Evolutionary conservation across 225 moss, liverwort and hornwort species (phyloP).

Genomic region (Ulota crispa): DNA sequence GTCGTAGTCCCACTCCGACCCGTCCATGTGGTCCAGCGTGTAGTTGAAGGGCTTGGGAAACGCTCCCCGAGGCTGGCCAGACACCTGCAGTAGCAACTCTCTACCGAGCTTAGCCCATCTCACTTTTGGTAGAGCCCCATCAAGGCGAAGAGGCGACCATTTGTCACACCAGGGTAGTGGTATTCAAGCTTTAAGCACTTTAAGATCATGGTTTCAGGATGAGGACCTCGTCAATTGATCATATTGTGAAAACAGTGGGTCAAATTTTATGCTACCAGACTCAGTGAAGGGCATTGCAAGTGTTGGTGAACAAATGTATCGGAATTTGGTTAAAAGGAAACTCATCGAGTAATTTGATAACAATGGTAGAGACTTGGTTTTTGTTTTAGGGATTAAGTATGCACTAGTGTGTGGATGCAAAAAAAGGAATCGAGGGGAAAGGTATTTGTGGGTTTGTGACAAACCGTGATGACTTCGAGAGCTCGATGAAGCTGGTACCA

Average conservation of each 20-base stretch:
- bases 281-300: neutral
- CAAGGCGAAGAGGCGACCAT: neutral
- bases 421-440: neutral
- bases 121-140: neutral
- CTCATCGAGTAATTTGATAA: neutral
- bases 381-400: neutral
- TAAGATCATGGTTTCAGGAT: too few species aligned
- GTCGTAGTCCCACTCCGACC: slow-evolving; percentile 56
- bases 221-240: neutral
- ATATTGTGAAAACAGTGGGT: neutral
- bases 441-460: neutral
- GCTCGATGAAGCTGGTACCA: slow-evolving; percentile 87
- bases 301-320: neutral
- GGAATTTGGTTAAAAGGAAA: neutral
- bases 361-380: neutral
- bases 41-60: slow-evolving; percentile 66
- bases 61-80: slow-evolving; percentile 66
- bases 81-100: slow-evolving; percentile 44
- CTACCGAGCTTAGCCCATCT: neutral
- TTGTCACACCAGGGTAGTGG: neutral
- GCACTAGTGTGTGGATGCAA: neutral
- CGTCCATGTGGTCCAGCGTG: slow-evolving; percentile 44
- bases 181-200: neutral
- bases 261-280: neutral
- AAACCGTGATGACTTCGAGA: slow-evolving; percentile 76